phyloP scores from a whole-genome alignment of 495 filamentous ascomycete species.

The Jackrogersella multiformis region DNA sequence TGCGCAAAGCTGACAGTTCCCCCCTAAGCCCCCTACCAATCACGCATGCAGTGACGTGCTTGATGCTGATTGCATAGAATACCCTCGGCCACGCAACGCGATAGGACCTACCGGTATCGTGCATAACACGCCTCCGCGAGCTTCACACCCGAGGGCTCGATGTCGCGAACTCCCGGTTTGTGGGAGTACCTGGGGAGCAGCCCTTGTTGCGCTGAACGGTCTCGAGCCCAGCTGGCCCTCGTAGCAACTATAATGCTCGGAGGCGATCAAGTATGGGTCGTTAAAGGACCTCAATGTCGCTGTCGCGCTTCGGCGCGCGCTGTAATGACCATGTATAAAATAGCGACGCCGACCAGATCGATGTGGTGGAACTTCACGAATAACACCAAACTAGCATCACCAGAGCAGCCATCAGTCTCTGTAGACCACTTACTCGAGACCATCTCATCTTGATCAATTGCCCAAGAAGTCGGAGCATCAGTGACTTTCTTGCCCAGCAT shows the following conservation, averaged over 20 bases:
- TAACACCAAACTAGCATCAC: conserved; percentile 10
- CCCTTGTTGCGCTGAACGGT: conserved; percentile 2
- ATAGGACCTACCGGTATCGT: conserved; percentile 17
- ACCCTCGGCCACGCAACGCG: conserved; percentile 13
- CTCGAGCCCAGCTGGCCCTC: background rate
- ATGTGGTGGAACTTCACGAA: background rate
- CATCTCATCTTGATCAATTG: background rate
- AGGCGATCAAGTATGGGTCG: conserved; percentile 16
- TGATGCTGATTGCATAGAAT: conserved; percentile 39
- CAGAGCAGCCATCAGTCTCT: background rate
- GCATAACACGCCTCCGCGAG: conserved; percentile 31
- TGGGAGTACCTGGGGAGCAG: background rate
- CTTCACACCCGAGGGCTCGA: background rate
- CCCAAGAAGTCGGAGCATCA: background rate
- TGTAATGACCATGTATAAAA: conserved; percentile 19
- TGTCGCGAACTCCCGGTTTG: conserved; percentile 13
- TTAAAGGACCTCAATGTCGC: conserved; percentile 18
- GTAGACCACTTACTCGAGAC: background rate
- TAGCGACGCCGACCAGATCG: conserved; percentile 1
- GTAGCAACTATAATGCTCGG: background rate
- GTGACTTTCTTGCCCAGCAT: background rate
- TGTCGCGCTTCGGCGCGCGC: conserved; percentile 28
- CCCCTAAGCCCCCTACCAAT: conserved; percentile 29
- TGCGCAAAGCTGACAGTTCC: conserved; percentile 39
- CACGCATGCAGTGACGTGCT: conserved; percentile 36